phyloP scores from a whole-genome alignment of 306 rosid species.

The Albizia julibrissin region DNA sequence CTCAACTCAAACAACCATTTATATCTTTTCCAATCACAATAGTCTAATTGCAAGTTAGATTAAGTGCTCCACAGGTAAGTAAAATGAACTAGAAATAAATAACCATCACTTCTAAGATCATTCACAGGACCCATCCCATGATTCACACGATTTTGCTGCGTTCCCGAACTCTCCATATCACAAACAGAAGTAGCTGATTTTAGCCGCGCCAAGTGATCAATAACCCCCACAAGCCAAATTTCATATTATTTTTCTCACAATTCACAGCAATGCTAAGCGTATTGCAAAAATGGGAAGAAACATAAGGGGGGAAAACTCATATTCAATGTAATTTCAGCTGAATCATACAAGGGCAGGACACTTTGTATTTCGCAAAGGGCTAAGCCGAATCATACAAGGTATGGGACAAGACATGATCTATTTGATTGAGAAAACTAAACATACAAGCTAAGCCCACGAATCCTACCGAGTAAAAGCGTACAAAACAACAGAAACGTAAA shows the following conservation, averaged over 20 bases:
- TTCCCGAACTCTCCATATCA: not conserved
- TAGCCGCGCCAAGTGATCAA: not conserved
- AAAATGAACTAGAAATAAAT: not conserved
- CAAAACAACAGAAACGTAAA: conserved; percentile 53
- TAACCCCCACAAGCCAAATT: not conserved
- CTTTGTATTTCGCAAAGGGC: not conserved
- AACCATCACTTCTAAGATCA: not conserved
- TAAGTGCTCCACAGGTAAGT: not conserved
- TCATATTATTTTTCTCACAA: not conserved
- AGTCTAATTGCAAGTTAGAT: not conserved
- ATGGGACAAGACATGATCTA: not conserved
- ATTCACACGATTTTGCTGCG: not conserved
- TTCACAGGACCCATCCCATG: not conserved
- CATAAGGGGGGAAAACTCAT: not conserved
- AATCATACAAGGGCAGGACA: not conserved
- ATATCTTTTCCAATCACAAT: not conserved
- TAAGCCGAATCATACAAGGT: not conserved
- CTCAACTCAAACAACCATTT: not conserved
- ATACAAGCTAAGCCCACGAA: not conserved
- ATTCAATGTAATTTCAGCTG: not conserved
- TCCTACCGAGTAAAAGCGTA: conserved; percentile 76
- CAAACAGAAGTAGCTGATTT: not conserved
- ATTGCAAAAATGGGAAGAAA: not conserved
- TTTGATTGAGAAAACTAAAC: not conserved
- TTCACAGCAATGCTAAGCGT: not conserved